Evolutionary conservation across 768 basidiomycete genomes (phyloP).

Genomic region (Lentinula boryana): DNA sequence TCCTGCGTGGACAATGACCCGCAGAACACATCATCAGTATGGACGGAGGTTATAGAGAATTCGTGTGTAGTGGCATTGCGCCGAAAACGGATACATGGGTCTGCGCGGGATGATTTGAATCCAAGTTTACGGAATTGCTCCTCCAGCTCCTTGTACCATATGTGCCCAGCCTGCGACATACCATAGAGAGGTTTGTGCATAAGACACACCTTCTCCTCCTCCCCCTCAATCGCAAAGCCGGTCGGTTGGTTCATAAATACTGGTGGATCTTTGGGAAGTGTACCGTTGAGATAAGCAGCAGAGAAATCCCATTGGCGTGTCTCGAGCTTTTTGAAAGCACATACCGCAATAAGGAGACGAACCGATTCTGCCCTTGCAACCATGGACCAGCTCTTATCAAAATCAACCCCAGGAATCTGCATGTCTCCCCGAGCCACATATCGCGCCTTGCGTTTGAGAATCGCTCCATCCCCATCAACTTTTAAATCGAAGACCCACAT

Average conservation of each 20-base stretch:
- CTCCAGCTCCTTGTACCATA: no score
- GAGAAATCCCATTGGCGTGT: constrained; percentile 11
- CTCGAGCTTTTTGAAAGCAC: not conserved
- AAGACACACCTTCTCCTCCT: no score
- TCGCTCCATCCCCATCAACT: constrained; percentile 16
- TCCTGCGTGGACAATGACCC: no score
- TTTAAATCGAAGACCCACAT: constrained; percentile 12
- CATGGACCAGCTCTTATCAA: constrained; percentile 5
- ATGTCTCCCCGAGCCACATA: constrained; percentile 22
- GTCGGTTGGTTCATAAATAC: constrained; percentile 15
- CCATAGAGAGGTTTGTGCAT: no score
- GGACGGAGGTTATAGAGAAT: no score
- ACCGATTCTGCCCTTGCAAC: constrained; percentile 8
- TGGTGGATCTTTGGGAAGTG: constrained; percentile 6
- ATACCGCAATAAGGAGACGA: not conserved
- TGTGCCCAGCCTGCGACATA: no score
- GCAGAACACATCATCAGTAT: no score
- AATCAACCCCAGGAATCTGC: constrained; percentile 24
- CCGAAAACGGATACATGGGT: no score
- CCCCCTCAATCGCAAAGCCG: constrained; percentile 10
- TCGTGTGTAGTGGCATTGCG: no score
- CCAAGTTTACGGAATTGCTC: no score
- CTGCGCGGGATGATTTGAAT: no score
- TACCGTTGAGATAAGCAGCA: constrained; percentile 16
- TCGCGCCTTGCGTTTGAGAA: constrained; percentile 17